phyloP scores from a whole-genome alignment of 495 filamentous ascomycete species.

The Penicillium arizonense region DNA sequence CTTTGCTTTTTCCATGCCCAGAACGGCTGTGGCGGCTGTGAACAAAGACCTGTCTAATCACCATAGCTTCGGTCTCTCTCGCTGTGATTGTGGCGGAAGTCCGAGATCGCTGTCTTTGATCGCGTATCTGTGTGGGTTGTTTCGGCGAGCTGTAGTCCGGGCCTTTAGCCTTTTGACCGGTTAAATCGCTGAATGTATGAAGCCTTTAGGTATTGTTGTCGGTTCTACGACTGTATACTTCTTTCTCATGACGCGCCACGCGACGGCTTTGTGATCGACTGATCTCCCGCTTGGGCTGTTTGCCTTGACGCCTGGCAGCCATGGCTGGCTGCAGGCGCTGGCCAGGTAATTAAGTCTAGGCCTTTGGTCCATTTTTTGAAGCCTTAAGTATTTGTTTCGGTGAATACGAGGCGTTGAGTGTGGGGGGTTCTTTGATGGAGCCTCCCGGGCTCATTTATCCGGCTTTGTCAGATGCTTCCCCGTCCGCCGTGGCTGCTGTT shows the following conservation, averaged over 20 bases:
- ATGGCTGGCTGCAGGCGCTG: neutral
- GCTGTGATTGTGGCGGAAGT: conserved; percentile 27
- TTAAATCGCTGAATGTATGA: neutral
- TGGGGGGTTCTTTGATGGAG: neutral
- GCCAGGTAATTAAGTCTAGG: neutral
- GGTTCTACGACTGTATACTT: neutral
- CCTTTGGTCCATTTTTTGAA: neutral
- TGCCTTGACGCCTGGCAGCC: neutral
- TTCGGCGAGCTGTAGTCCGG: neutral
- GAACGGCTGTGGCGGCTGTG: conserved; percentile 22
- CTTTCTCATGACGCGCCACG: neutral
- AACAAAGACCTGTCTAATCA: conserved; percentile 15
- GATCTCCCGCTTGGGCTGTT: neutral
- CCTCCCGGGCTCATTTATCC: neutral
- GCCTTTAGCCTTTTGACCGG: neutral
- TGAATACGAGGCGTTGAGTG: too few species aligned
- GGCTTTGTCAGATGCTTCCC: conserved; percentile 5
- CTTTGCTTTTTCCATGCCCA: conserved; percentile 17
- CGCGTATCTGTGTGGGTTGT: conserved; percentile 1
- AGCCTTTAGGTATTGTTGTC: neutral
- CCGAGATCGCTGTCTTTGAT: conserved; percentile 15
- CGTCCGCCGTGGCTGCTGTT: neutral
- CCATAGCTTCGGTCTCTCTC: conserved; percentile 12
- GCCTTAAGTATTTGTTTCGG: too few species aligned
- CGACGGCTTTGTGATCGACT: neutral